Conservation (phyloP, 176 grass and related monocot species). For the Aegilops bicornis region DNA sequence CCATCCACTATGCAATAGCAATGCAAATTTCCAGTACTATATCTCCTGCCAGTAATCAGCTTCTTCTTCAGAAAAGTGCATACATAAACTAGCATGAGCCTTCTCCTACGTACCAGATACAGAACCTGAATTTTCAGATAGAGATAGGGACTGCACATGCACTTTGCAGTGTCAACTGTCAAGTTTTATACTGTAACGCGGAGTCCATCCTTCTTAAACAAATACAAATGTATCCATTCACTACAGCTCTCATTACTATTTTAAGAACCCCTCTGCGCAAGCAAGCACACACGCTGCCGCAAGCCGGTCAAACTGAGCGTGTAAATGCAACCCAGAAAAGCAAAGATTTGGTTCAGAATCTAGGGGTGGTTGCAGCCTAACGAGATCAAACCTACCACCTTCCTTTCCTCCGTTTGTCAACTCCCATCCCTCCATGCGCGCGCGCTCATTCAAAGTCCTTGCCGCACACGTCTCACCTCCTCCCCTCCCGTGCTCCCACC, state of each 20-base stretch:
- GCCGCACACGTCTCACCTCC: conserved; percentile 39
- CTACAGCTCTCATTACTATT: background rate
- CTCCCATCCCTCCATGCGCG: background rate
- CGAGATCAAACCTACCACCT: conserved; percentile 46
- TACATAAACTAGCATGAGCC: too few species aligned
- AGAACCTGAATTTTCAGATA: too few species aligned
- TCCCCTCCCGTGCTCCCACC: background rate
- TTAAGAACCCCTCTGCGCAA: background rate
- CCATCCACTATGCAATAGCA: background rate
- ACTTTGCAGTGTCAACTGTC: background rate
- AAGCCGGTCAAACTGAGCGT: conserved; percentile 14
- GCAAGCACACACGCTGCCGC: background rate
- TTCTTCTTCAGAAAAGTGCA: background rate
- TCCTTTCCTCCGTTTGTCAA: conserved; percentile 34
- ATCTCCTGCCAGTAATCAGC: background rate
- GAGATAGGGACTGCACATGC: background rate
- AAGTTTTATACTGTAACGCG: background rate
- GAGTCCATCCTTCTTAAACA: background rate
- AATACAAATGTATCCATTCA: background rate
- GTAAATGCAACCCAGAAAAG: conserved; percentile 12
- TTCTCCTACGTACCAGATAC: too few species aligned
- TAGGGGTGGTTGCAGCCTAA: conserved; percentile 40
- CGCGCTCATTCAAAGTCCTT: conserved; percentile 39
- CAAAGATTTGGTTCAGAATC: conserved; percentile 46
- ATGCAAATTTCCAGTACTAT: background rate